Evolutionary conservation across 2,329 filamentous ascomycete species (phyloP), one percentile per base, ranked within the genome.

Genomic region (Xylaria sp.): DNA sequence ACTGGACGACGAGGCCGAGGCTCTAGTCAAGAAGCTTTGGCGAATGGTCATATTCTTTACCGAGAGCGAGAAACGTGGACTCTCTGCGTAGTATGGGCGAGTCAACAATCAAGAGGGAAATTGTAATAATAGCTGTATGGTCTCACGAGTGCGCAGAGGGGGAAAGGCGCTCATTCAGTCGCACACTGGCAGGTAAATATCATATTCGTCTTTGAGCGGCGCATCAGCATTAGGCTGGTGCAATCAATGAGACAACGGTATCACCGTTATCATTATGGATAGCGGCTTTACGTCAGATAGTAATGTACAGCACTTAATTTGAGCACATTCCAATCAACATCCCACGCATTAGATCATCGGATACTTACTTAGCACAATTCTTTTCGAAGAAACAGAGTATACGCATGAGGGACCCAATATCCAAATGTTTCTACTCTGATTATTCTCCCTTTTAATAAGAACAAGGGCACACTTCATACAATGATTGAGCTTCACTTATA

Each of bases 31-130:
- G 87, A 98, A 97, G 83, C 87, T 99, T 41, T 99, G 96, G 96
- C 89, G 95, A 59, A 97, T 98, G 93, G 90, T 97, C 66, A 97
- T 98, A 76, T 98, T 97, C 88, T 97, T 95, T 76, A 96, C 93
- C 6, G 95, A 98, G 81, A 93, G 91, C 76, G 95, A 97, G 86
- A 97, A 96, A 83, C 86, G 94, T 70, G 94, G 94, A 1, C 83
- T 97, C 68, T 91, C 91, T 23, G 88, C 89, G 58, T 93, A 83
- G 63, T 48, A 15, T 10, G 25, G 34, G 13, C 32, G 12, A 52
- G 39, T 30, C 13, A 57, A n/a, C 10, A 15, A 39, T 39, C 25
- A n/a, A 32, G 28, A 45, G 32, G 52, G 36, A 18, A 56, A 52
- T 34, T 64, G 60, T 67, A 69, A 67, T 15, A 62, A 30, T 56